phyloP scores from a whole-genome alignment of 2,329 filamentous ascomycete genomes.

The Sporothrix luriei region DNA sequence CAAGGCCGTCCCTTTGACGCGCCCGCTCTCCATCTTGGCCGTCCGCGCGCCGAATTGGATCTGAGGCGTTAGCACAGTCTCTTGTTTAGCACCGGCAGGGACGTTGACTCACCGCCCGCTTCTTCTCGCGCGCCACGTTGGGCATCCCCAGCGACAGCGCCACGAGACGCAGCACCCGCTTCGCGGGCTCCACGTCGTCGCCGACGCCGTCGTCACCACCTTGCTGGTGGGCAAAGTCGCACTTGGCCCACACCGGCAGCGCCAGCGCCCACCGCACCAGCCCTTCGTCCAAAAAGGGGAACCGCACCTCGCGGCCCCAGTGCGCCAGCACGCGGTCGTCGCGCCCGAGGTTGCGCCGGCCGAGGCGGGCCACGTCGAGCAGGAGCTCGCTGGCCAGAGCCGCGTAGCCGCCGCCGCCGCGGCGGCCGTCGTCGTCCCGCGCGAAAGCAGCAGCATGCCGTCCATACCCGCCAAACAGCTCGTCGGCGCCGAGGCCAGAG shows the following conservation, averaged over 20 bases:
- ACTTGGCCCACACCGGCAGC: constrained; percentile 79
- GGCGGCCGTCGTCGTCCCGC: constrained; percentile 47
- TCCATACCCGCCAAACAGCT: constrained; percentile 91
- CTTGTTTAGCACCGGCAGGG: background rate
- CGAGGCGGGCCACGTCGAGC: constrained; percentile 81
- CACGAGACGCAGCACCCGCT: constrained; percentile 76
- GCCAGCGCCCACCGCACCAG: constrained; percentile 80
- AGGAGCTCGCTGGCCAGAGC: constrained; percentile 80
- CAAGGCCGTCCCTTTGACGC: constrained; percentile 68
- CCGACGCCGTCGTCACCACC: constrained; percentile 37
- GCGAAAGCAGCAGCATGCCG: constrained; percentile 76
- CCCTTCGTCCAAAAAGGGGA: constrained; percentile 86
- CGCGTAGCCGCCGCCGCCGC: constrained; percentile 63
- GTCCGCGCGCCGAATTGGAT: constrained; percentile 83
- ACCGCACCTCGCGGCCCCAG: constrained; percentile 86
- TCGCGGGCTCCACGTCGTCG: constrained; percentile 68
- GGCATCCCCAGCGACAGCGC: constrained; percentile 73
- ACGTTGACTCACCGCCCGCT: constrained; percentile 70
- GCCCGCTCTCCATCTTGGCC: constrained; percentile 76
- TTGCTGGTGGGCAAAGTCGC: constrained; percentile 69
- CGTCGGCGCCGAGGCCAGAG: constrained; percentile 91
- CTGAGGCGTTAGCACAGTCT: constrained; percentile 43
- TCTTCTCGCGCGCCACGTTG: constrained; percentile 80
- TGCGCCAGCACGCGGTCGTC: constrained; percentile 90
- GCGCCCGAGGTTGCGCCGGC: constrained; percentile 90